Percentiles rank a stretch among this genome's conserved stretches.
These are phyloP conservation scores for Helotiales sp. DNA, from an alignment of 2,329 filamentous ascomycete species.

Conservation along the genomic window DNA sequence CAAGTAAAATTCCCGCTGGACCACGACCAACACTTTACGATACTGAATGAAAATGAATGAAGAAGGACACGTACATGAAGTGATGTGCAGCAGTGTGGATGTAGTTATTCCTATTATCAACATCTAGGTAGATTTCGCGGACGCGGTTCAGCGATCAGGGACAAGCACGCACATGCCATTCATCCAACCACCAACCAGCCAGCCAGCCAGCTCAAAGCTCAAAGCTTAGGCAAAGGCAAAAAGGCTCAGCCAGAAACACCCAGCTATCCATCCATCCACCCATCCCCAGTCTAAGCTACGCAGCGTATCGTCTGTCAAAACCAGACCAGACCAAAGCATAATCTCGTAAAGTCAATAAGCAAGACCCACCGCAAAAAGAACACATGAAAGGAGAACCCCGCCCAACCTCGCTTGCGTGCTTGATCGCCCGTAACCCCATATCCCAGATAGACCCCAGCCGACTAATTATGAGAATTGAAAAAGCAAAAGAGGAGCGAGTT, in stretches of 20 bases:
- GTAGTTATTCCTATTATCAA: constrained; percentile 10
- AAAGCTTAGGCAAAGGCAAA: background rate
- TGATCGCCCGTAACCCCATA: constrained; percentile 2
- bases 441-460: background rate
- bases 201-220: background rate
- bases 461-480: background rate
- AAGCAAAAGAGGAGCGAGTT: background rate
- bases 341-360: constrained; percentile 9
- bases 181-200: background rate
- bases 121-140: too few species aligned
- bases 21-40: background rate
- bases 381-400: background rate
- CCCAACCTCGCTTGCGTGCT: background rate
- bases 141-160: background rate
- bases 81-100: constrained; percentile 4
- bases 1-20: background rate
- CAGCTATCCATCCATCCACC: background rate
- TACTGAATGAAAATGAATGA: background rate
- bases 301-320: background rate
- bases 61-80: background rate
- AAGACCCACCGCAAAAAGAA: background rate
- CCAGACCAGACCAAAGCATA: constrained; percentile 1
- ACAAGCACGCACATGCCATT: background rate
- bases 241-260: background rate
- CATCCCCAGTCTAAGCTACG: constrained; percentile 6